phyloP scores from a whole-genome alignment of 352 stramenopile species.

The Phytophthora pistaciae region DNA sequence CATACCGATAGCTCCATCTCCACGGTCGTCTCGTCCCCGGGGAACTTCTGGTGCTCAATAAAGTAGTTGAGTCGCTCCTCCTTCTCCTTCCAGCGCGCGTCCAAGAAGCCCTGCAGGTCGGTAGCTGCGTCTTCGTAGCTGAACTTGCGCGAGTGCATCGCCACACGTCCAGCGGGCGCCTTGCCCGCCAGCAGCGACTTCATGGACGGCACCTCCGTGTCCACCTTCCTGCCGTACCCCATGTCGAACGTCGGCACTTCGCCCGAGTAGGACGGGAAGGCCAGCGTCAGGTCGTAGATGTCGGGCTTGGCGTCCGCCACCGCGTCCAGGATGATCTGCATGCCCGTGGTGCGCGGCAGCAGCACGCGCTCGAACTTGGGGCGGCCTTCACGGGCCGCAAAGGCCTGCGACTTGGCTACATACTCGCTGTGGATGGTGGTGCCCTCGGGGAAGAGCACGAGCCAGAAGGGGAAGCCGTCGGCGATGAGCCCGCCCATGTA shows the following conservation, averaged over 20 bases:
- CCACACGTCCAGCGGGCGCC: slow-evolving; percentile 46
- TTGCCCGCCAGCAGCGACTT: slow-evolving; percentile 74
- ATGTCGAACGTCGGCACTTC: slow-evolving; percentile 91
- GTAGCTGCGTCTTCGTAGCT: slow-evolving; percentile 62
- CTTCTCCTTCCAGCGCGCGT: slow-evolving; percentile 80
- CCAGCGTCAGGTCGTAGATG: slow-evolving; percentile 95
- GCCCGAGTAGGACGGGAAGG: slow-evolving; percentile 84
- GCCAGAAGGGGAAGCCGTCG: slow-evolving; percentile 89
- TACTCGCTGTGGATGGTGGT: slow-evolving; percentile 92
- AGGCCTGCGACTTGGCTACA: slow-evolving; percentile 91
- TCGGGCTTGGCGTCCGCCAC: slow-evolving; percentile 87
- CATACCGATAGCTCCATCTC: slow-evolving; percentile 53
- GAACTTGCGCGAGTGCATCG: slow-evolving; percentile 73
- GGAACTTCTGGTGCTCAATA: slow-evolving; percentile 77
- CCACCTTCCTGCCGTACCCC: slow-evolving; percentile 85
- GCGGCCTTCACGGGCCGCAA: slow-evolving; percentile 69
- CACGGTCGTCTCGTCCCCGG: slow-evolving; percentile 32
- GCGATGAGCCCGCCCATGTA: slow-evolving; percentile 83
- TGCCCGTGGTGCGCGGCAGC: slow-evolving; percentile 92
- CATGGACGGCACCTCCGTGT: slow-evolving; percentile 89
- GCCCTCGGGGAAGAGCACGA: slow-evolving; percentile 92
- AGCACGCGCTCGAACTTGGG: slow-evolving; percentile 93
- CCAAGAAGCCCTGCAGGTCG: slow-evolving; percentile 71
- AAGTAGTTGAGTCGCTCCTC: slow-evolving; percentile 80
- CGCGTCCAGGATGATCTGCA: slow-evolving; percentile 93